Evolutionary conservation across 495 filamentous ascomycete genomes (phyloP).

Genomic region (Lophiotrema nucula): DNA sequence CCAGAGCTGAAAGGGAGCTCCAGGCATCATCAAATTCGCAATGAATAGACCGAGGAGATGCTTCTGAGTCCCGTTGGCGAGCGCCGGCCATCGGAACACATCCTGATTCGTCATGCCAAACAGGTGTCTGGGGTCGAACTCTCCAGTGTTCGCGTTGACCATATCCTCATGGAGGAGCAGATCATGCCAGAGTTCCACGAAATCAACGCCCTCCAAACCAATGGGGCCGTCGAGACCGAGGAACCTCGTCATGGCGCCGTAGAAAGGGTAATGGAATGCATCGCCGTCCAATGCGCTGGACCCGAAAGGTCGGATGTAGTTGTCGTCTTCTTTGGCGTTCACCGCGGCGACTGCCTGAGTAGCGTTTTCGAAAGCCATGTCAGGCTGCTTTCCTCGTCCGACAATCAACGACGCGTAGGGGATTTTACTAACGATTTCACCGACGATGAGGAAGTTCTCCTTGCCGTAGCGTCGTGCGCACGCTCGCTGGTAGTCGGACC

Average conservation of each 20-base stretch:
- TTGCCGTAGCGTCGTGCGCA: slow-evolving; percentile 22
- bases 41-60: slow-evolving; percentile 63
- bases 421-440: slow-evolving; percentile 34
- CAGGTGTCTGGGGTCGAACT: slow-evolving; percentile 70
- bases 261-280: slow-evolving; percentile 72
- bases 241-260: slow-evolving; percentile 65
- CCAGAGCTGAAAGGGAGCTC: slow-evolving; percentile 64
- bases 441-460: slow-evolving; percentile 36
- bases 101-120: slow-evolving; percentile 72
- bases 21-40: slow-evolving; percentile 63
- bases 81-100: slow-evolving; percentile 70
- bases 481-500: slow-evolving; percentile 24
- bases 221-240: slow-evolving; percentile 64
- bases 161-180: slow-evolving; percentile 66
- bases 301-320: slow-evolving; percentile 58
- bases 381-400: slow-evolving; percentile 62
- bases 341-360: slow-evolving; percentile 45
- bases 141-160: slow-evolving; percentile 62
- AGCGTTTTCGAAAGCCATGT: slow-evolving; percentile 49
- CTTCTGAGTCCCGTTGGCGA: slow-evolving; percentile 62
- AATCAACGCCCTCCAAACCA: slow-evolving; percentile 59
- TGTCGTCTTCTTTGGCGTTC: slow-evolving; percentile 49
- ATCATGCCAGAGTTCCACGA: slow-evolving; percentile 60
- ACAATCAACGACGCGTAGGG: slow-evolving; percentile 63
- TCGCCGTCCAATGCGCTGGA: slow-evolving; percentile 62